These are phyloP conservation scores for Erythrobasidium hasegawianum DNA, from an alignment of 1,284 basidiomycete species.

Conservation along the genomic window DNA sequence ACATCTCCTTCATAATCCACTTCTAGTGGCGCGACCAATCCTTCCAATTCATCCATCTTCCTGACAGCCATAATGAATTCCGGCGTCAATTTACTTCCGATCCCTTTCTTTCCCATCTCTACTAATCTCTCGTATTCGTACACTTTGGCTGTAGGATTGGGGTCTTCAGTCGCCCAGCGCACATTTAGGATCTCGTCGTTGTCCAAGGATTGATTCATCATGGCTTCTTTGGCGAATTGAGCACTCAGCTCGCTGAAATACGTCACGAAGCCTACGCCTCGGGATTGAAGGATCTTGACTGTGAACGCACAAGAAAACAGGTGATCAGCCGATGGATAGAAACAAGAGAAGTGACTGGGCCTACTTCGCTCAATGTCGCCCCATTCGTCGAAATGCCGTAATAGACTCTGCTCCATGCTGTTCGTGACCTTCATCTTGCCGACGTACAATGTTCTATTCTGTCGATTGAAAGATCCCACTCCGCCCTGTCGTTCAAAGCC, in stretches of 20 bases:
- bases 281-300: slow-evolving; percentile 88
- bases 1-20: slow-evolving; percentile 16
- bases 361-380: slow-evolving; percentile 88
- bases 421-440: slow-evolving; percentile 83
- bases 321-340: slow-evolving; percentile 10
- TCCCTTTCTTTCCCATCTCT: slow-evolving; percentile 75
- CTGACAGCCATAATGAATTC: slow-evolving; percentile 79
- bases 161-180: slow-evolving; percentile 94
- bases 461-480: slow-evolving; percentile 88
- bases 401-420: slow-evolving; percentile 80
- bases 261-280: slow-evolving; percentile 95
- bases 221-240: slow-evolving; percentile 97
- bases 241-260: slow-evolving; percentile 81
- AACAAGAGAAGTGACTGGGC: slow-evolving; percentile 49
- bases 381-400: slow-evolving; percentile 92
- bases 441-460: slow-evolving; percentile 92
- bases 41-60: slow-evolving; percentile 46
- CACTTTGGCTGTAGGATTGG: slow-evolving; percentile 81
- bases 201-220: slow-evolving; percentile 97
- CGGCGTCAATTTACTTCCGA: slow-evolving; percentile 65
- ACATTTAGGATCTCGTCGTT: slow-evolving; percentile 98
- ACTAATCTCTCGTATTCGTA: slow-evolving; percentile 76
- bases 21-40: slow-evolving; percentile 37
- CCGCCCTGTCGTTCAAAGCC: slow-evolving; percentile 59
- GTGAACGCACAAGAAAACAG: slow-evolving; percentile 25